These are phyloP conservation scores for Globisporangium barbulae DNA, from an alignment of 352 stramenopile species.

Conservation along the genomic window DNA sequence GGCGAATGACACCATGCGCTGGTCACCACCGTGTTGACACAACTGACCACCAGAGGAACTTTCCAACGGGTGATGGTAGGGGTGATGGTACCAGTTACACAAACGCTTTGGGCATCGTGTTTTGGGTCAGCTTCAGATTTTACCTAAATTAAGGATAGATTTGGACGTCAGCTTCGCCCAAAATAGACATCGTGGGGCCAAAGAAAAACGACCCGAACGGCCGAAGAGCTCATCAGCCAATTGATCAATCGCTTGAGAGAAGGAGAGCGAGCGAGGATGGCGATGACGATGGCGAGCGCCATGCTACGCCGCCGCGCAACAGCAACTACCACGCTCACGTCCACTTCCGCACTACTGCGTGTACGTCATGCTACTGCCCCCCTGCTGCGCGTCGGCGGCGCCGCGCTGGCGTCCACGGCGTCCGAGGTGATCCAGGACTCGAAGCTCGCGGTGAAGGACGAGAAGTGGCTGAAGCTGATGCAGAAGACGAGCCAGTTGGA, in stretches of 20 bases:
- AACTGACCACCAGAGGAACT: conserved; percentile 1
- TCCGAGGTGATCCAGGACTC: conserved; percentile 29
- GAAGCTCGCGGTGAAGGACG: conserved; percentile 34
- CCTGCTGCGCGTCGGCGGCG: background rate
- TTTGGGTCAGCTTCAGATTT: no score
- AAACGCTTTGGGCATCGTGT: no score
- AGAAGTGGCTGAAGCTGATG: conserved; percentile 86
- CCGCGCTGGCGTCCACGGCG: conserved; percentile 11
- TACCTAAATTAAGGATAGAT: no score
- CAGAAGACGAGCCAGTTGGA: conserved; percentile 76
- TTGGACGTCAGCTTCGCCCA: no score
- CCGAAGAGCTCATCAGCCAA: conserved; percentile 7
- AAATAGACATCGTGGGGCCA: conserved; percentile 3
- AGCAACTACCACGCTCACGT: background rate
- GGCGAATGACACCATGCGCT: background rate
- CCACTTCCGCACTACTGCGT: background rate
- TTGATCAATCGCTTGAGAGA: background rate
- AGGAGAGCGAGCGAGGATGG: conserved; percentile 2
- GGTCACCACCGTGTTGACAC: background rate
- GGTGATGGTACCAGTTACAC: background rate
- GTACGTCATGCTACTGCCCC: background rate
- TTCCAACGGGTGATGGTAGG: background rate
- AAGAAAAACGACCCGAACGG: conserved; percentile 8
- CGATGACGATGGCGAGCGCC: conserved; percentile 14
- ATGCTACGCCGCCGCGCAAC: conserved; percentile 9